Evolutionary conservation across 495 filamentous ascomycete genomes (phyloP).

Genomic region (Xylaria castorea): DNA sequence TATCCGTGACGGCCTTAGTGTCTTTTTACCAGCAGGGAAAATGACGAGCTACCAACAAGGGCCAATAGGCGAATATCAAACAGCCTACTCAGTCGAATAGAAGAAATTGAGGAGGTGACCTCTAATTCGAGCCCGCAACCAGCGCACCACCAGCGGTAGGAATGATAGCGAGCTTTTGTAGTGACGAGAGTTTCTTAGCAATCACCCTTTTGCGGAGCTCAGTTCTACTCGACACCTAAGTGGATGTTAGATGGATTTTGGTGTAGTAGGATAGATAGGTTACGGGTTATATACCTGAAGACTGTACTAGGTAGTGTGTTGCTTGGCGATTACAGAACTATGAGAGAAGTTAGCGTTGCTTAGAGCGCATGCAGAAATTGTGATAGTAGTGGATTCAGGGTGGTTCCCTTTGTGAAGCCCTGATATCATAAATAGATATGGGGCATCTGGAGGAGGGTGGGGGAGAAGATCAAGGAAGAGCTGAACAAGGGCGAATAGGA

Average conservation of each 20-base stretch:
- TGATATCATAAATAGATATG: conserved; percentile 24
- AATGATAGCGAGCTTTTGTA: not conserved
- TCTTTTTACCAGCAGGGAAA: conserved; percentile 3
- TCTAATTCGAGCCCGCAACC: not conserved
- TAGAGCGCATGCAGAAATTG: not conserved
- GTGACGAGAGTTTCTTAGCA: conserved; percentile 3
- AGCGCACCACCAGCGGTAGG: not conserved
- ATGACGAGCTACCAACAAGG: not conserved
- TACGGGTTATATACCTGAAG: not conserved
- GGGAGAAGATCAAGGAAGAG: not conserved
- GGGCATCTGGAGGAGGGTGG: conserved; percentile 9
- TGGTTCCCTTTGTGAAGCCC: conserved; percentile 1
- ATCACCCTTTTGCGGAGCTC: not conserved
- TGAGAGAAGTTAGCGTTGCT: not conserved
- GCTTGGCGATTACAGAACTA: not conserved
- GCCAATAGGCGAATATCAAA: not conserved
- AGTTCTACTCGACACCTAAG: not conserved
- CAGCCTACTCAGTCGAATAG: not conserved
- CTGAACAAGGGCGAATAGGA: not conserved
- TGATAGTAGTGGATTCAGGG: conserved; percentile 10
- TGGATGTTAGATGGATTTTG: not conserved
- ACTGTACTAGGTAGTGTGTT: not conserved
- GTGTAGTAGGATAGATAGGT: not conserved
- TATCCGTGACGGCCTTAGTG: not conserved
- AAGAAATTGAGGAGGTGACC: not conserved